Evolutionary conservation across 2,329 filamentous ascomycete genomes (phyloP).

Genomic region (Pyrenophora teres): DNA sequence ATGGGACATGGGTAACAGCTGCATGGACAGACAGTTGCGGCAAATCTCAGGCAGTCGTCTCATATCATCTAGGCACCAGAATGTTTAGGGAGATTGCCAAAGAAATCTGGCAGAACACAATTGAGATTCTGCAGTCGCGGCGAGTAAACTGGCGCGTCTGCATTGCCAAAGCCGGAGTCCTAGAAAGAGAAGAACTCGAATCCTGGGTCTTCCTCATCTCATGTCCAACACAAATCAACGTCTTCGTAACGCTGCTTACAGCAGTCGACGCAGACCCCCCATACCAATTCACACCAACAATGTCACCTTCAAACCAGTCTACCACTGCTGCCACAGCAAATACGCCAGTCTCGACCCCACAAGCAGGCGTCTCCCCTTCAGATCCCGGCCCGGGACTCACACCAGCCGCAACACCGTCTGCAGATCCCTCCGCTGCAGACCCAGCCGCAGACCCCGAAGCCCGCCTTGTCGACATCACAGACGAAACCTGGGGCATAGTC

Average conservation of each 20-base stretch:
- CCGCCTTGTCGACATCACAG: slow-evolving; percentile 71
- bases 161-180: slow-evolving; percentile 71
- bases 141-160: slow-evolving; percentile 79
- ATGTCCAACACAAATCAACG: slow-evolving; percentile 43
- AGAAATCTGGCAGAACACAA: slow-evolving; percentile 79
- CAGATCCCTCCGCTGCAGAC: slow-evolving; percentile 52
- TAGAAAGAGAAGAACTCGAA: slow-evolving; percentile 68
- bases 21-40: slow-evolving; percentile 82
- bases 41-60: slow-evolving; percentile 71
- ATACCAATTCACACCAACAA: slow-evolving; percentile 63
- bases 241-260: slow-evolving; percentile 60
- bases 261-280: slow-evolving; percentile 69
- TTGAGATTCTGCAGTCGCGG: slow-evolving; percentile 71
- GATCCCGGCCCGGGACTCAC: slow-evolving; percentile 56
- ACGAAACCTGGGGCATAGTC: slow-evolving; percentile 77
- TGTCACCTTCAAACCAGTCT: slow-evolving; percentile 18
- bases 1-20: slow-evolving; percentile 77
- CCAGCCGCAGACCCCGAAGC: slow-evolving; percentile 63
- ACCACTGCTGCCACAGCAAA: slow-evolving; percentile 21
- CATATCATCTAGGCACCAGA: slow-evolving; percentile 70
- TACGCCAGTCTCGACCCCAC: slow-evolving; percentile 41
- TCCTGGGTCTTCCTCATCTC: slow-evolving; percentile 46
- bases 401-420: slow-evolving; percentile 69
- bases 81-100: slow-evolving; percentile 68
- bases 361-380: slow-evolving; percentile 39